Evolutionary conservation across 345 rosid species (phyloP).

Genomic region (Arabidopsis suecica): DNA sequence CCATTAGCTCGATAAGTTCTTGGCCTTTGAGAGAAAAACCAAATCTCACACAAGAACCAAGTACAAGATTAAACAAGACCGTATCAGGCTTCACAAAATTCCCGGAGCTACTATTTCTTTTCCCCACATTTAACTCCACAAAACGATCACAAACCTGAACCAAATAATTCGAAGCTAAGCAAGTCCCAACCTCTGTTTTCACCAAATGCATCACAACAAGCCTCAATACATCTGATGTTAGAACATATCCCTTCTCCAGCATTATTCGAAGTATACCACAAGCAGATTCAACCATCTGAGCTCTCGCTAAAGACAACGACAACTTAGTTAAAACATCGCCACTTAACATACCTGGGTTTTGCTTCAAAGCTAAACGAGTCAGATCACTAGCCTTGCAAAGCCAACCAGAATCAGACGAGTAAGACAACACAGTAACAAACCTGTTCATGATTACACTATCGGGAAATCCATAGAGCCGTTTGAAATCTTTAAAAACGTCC

Average conservation of each 20-base stretch:
- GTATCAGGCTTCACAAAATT: constrained; percentile 67
- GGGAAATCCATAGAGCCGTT: constrained; percentile 67
- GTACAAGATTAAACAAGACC: constrained; percentile 71
- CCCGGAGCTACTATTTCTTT: constrained; percentile 23
- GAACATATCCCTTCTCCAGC: constrained; percentile 54
- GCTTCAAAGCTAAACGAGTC: constrained; percentile 51
- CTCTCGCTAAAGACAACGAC: constrained; percentile 70
- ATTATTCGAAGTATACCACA: constrained; percentile 61
- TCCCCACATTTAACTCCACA: constrained; percentile 25
- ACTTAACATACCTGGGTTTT: constrained; percentile 50
- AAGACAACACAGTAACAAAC: constrained; percentile 63
- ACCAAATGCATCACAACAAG: constrained; percentile 75
- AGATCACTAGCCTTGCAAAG: constrained; percentile 61
- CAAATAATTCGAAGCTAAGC: constrained; percentile 69
- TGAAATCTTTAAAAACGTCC: constrained; percentile 64
- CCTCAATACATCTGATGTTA: constrained; percentile 46
- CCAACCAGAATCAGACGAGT: constrained; percentile 66
- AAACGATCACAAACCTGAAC: constrained; percentile 63
- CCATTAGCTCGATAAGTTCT: constrained; percentile 71
- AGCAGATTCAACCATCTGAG: constrained; percentile 63
- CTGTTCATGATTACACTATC: constrained; percentile 44
- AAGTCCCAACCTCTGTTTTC: constrained; percentile 71
- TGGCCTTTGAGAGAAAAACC: constrained; percentile 74
- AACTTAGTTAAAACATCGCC: constrained; percentile 57
- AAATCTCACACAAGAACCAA: constrained; percentile 76